Conservation (phyloP, 306 rosid genomes). For the Acacia confusa region DNA sequence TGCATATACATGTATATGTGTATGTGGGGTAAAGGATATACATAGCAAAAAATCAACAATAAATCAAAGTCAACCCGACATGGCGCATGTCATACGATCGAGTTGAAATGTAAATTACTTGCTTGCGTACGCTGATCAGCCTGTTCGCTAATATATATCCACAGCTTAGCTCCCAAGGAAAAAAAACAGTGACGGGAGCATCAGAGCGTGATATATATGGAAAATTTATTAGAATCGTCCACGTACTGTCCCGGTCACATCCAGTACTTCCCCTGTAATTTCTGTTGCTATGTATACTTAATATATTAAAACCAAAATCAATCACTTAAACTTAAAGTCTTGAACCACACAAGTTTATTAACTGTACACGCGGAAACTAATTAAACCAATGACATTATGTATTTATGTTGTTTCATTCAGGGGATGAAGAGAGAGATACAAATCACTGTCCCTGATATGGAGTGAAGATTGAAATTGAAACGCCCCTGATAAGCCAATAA, state of each 20-base stretch:
- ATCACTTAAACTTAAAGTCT: not conserved
- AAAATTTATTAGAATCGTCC: not conserved
- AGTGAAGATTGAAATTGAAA: too few relatives aligned
- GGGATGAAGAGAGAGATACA: not conserved
- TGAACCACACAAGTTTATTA: not conserved
- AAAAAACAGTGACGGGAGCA: not conserved
- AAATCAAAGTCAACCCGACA: not conserved
- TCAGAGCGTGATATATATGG: not conserved
- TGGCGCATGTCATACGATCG: not conserved
- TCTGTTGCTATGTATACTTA: too few relatives aligned
- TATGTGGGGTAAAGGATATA: not conserved
- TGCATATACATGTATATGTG: not conserved
- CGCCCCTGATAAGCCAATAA: too few relatives aligned
- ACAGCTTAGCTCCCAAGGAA: not conserved
- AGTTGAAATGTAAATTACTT: not conserved
- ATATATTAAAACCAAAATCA: not conserved
- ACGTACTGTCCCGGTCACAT: not conserved
- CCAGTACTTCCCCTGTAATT: not conserved
- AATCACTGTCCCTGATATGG: not conserved
- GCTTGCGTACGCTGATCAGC: not conserved
- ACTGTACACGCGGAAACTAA: not conserved
- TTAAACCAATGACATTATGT: not conserved
- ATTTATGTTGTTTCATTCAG: not conserved
- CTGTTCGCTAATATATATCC: not conserved
- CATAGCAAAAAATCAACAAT: not conserved